These are phyloP conservation scores for Articulospora tetracladia DNA, from an alignment of 495 filamentous ascomycete species.

Conservation along the genomic window DNA sequence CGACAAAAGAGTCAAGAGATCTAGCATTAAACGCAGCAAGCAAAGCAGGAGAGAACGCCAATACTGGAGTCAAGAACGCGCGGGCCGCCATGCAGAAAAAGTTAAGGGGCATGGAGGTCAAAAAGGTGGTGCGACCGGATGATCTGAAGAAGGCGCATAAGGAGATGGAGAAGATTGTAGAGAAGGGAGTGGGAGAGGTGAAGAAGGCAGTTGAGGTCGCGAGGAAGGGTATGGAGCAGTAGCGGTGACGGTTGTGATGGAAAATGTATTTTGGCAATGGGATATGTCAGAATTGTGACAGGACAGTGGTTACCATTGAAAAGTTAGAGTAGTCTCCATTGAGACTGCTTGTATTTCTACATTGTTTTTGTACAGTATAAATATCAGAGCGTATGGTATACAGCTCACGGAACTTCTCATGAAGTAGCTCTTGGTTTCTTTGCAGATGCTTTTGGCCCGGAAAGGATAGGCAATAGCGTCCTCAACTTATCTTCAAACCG, in stretches of 20 bases:
- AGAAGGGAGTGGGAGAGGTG: constrained; percentile 63
- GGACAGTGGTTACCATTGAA: background rate
- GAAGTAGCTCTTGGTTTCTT: background rate
- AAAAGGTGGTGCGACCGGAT: constrained; percentile 57
- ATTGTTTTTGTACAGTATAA: constrained; percentile 22
- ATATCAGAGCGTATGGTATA: background rate
- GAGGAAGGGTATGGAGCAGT: constrained; percentile 52
- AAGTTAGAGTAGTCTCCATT: background rate
- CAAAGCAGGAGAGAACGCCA: constrained; percentile 57
- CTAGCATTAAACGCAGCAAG: constrained; percentile 50
- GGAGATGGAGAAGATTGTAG: constrained; percentile 71
- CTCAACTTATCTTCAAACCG: constrained; percentile 32
- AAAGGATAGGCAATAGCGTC: constrained; percentile 23
- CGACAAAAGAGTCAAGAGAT: constrained; percentile 58
- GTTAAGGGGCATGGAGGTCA: constrained; percentile 54
- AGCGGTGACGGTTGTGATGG: background rate
- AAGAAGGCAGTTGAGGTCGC: constrained; percentile 64
- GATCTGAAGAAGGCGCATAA: constrained; percentile 62
- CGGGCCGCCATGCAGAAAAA: constrained; percentile 59
- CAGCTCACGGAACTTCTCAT: background rate
- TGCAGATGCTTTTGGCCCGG: background rate
- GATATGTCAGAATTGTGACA: background rate
- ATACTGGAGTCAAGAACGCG: constrained; percentile 48
- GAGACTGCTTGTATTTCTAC: constrained; percentile 14
- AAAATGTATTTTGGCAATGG: background rate